Conservation (phyloP, 2,329 filamentous ascomycete genomes). For the Fusarium staphyleae region DNA sequence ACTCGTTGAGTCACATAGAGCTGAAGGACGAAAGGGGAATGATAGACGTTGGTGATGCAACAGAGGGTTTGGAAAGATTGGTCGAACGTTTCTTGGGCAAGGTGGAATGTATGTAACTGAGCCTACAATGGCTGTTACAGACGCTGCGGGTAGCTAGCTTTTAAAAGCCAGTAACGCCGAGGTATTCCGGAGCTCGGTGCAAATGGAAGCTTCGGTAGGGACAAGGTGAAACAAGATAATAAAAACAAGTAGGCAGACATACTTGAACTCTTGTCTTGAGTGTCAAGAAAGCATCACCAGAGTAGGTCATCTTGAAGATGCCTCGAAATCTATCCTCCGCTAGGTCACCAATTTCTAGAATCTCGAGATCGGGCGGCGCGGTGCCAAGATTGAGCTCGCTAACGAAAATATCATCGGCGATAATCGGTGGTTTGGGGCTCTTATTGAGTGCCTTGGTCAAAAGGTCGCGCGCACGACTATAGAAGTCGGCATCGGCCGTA, state of each 20-base stretch:
- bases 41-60: slow-evolving; percentile 7
- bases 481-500: slow-evolving; percentile 91
- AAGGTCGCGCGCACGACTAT: slow-evolving; percentile 89
- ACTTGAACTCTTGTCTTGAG: slow-evolving; percentile 94
- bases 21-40: slow-evolving; percentile 1
- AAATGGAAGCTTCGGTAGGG: not conserved
- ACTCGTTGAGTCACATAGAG: slow-evolving; percentile 1
- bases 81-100: too few species aligned
- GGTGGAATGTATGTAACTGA: too few species aligned
- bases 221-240: slow-evolving; percentile 15
- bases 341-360: slow-evolving; percentile 95
- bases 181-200: slow-evolving; percentile 3
- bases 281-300: slow-evolving; percentile 93
- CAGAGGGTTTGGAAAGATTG: slow-evolving; percentile 1
- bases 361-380: slow-evolving; percentile 93
- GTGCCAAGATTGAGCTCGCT: slow-evolving; percentile 97
- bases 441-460: slow-evolving; percentile 96
- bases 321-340: slow-evolving; percentile 96
- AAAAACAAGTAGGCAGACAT: slow-evolving; percentile 47
- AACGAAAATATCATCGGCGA: slow-evolving; percentile 98
- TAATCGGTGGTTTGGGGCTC: slow-evolving; percentile 96
- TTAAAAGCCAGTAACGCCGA: too few species aligned
- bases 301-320: slow-evolving; percentile 99
- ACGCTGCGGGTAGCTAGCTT: not conserved
- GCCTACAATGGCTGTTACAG: too few species aligned